A percentile compares a stretch with the other conserved stretches of the same genome.
These are phyloP conservation scores for Coemansia reversa DNA, from an alignment of 192 early-diverging fungal species.

Conservation along the genomic window DNA sequence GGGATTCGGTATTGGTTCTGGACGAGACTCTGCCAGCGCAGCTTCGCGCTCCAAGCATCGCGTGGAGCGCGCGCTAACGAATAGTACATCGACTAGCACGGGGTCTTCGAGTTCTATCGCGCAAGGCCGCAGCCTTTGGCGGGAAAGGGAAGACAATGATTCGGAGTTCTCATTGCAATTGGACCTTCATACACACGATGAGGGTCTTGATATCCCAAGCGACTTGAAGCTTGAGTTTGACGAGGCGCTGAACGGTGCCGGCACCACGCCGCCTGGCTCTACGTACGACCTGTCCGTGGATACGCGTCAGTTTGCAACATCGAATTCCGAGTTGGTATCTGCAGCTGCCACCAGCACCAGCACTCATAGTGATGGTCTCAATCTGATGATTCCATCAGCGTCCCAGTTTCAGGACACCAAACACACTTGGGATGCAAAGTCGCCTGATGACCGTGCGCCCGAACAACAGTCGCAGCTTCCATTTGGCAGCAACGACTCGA, in stretches of 20 bases:
- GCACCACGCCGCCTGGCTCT: conserved; percentile 30
- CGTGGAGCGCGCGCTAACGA: background rate
- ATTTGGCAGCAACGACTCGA: conserved; percentile 26
- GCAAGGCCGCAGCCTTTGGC: background rate
- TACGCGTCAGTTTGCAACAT: conserved; percentile 6
- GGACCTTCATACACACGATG: conserved; percentile 29
- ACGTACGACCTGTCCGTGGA: conserved; percentile 20
- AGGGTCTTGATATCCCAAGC: conserved; percentile 37
- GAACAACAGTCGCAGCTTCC: conserved; percentile 5
- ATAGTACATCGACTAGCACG: background rate
- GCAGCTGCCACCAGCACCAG: conserved; percentile 9
- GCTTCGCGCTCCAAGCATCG: background rate
- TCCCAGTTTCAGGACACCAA: conserved; percentile 6
- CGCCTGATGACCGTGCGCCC: conserved; percentile 25
- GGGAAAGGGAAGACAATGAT: conserved; percentile 17
- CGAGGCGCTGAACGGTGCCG: conserved; percentile 32
- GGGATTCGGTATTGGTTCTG: background rate
- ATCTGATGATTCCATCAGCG: conserved; percentile 32
- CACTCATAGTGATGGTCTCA: conserved; percentile 23
- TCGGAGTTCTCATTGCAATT: conserved; percentile 47
- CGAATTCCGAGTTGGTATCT: conserved; percentile 10
- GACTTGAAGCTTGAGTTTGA: conserved; percentile 54
- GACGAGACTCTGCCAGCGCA: background rate
- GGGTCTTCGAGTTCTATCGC: background rate
- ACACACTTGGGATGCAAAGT: conserved; percentile 38